These are phyloP conservation scores for Ochetophila trinervis DNA, from an alignment of 306 rosid genomes.

Conservation along the genomic window DNA sequence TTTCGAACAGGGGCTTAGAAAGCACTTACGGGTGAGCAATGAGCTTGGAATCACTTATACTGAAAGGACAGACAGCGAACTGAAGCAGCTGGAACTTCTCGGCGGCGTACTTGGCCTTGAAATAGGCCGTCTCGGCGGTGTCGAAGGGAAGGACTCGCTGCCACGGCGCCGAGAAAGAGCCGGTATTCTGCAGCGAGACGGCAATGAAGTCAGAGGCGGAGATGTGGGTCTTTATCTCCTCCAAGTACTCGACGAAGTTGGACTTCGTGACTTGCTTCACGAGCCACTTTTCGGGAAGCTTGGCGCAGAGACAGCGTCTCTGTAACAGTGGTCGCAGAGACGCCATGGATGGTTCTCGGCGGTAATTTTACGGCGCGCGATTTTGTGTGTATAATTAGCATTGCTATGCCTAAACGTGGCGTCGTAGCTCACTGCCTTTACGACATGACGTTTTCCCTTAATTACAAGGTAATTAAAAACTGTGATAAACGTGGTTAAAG, in stretches of 20 bases:
- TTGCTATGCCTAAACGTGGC: too few relatives aligned
- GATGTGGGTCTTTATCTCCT: constrained; percentile 46
- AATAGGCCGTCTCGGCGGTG: constrained; percentile 55
- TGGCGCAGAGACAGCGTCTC: constrained; percentile 46
- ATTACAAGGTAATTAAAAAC: too few relatives aligned
- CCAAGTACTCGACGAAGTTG: constrained; percentile 55
- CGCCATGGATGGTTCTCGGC: constrained; percentile 17
- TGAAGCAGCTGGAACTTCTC: constrained; percentile 76
- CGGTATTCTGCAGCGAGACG: constrained; percentile 63
- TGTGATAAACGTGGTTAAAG: too few relatives aligned
- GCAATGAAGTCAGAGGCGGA: constrained; percentile 65
- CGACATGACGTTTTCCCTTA: too few relatives aligned
- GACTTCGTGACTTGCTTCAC: constrained; percentile 68
- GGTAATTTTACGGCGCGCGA: background rate
- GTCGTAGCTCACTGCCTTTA: too few relatives aligned
- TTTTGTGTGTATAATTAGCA: too few relatives aligned
- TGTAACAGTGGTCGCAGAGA: constrained; percentile 28
- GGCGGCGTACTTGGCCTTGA: constrained; percentile 65
- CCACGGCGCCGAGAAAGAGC: constrained; percentile 59
- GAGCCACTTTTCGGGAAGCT: constrained; percentile 38
- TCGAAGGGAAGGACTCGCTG: constrained; percentile 69
- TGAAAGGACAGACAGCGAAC: constrained; percentile 82
- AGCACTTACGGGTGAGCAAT: constrained; percentile 71
- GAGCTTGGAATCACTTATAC: constrained; percentile 41
- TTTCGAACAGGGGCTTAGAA: background rate